Base-by-base conservation (phyloP, 768 basidiomycete genomes). In the Boletus bicolor region DNA sequence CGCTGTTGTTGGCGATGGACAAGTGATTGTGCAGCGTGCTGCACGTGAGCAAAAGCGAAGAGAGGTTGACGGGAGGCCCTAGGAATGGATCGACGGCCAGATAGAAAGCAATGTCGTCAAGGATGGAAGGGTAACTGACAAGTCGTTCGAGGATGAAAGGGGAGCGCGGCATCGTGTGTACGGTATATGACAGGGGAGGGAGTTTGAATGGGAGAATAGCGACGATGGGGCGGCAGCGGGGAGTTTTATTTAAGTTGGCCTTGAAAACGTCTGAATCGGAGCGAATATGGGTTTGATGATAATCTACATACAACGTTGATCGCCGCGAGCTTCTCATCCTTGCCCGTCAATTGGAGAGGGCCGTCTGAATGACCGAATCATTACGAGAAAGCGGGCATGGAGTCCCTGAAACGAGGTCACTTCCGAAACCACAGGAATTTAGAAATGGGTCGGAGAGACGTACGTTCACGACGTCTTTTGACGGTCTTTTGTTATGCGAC, bases 101-200 rank as follows among this genome's bases (percentile, higher is more conserved):
- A 63, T 76, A 69, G 55, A 74, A 75, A 3, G 76, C 79, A 44
- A 84, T 75, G 47, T 69, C 66, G 63, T 79, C 75, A 44, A 77
- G 56, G 30, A 65, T 32, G 38, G 55, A 32, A 7, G 72, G 63
- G 14, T 21, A 50, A 4, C 7, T 36, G 12, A 49, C 68, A 21
- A 71, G 63, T 10, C 15, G 32, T 32, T 72, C 64, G 45, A 70
- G 49, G 49, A 57, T 32, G 12, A 58, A 53, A 2, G 55, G 36
- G 42, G 63, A 49, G 37, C 30, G 36, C 30, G 41, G 24, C 57
- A 56, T 55, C 21, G 24, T 30, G 17, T 44, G 44, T 36, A 6
- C 14, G 8, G 56, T 14, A 17, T 35, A 38, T 6, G 53, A 17
- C 15, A 24, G 45, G 39, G 39, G 19, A n/a, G 9, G 38, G 41